phyloP scores from a whole-genome alignment of 129 eudicot species.

The Arctium minus region DNA sequence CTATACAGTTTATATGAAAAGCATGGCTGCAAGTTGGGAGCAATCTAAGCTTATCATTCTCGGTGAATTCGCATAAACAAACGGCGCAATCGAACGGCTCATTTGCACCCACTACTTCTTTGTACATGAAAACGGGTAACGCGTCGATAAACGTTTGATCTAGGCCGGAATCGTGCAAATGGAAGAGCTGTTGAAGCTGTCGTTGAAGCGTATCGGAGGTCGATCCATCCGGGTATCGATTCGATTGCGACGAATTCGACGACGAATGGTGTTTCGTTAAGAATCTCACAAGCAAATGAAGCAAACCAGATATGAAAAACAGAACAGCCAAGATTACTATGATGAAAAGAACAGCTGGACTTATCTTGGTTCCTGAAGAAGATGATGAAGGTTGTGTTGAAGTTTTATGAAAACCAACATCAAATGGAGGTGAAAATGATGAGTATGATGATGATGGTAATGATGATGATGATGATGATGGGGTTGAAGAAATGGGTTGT shows the following conservation, averaged over 20 bases:
- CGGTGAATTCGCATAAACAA: conserved; percentile 78
- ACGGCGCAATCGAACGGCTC: conserved; percentile 93
- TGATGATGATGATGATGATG: conserved; percentile 21
- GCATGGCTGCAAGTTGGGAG: conserved; percentile 95
- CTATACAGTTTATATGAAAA: conserved; percentile 78
- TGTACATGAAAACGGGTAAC: conserved; percentile 70
- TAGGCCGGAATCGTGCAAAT: conserved; percentile 80
- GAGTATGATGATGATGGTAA: conserved; percentile 1
- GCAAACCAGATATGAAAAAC: conserved; percentile 85
- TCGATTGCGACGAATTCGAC: conserved; percentile 39
- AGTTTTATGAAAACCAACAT: conserved; percentile 30
- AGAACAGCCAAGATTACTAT: conserved; percentile 79
- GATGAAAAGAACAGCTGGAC: conserved; percentile 80
- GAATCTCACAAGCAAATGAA: conserved; percentile 78
- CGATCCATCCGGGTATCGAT: conserved; percentile 56
- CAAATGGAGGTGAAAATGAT: conserved; percentile 33
- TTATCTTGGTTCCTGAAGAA: conserved; percentile 57
- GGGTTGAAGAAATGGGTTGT: conserved; percentile 29
- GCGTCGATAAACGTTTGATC: conserved; percentile 92
- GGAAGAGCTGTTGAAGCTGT: conserved; percentile 81
- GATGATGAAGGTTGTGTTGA: conserved; percentile 37
- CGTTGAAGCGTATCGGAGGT: conserved; percentile 74
- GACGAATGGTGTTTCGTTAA: conserved; percentile 61
- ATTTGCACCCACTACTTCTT: conserved; percentile 74
- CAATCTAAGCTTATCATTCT: conserved; percentile 69